Percentiles rank a stretch among this genome's conserved stretches.
Evolutionary conservation across 2,329 filamentous ascomycete species (phyloP).

Genomic region (Monascus ruber): DNA sequence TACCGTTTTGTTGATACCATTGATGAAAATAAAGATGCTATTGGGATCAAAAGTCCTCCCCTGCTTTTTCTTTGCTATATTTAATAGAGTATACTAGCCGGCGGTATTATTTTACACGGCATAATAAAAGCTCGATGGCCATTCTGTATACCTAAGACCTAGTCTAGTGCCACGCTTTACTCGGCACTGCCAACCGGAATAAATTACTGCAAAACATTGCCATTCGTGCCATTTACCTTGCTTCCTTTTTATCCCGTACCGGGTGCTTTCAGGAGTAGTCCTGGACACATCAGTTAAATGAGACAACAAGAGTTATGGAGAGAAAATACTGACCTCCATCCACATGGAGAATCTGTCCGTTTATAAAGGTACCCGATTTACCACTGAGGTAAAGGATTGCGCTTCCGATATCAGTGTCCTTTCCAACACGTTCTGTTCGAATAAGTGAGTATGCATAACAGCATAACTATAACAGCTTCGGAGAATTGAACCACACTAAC

Average conservation of each 20-base stretch:
- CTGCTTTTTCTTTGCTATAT: too few species aligned
- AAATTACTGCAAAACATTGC: too few species aligned
- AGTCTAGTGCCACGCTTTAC: too few species aligned
- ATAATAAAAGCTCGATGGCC: too few species aligned
- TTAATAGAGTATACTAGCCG: too few species aligned
- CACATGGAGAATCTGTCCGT: conserved; percentile 33
- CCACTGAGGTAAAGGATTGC: conserved; percentile 42
- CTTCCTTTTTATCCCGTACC: background rate
- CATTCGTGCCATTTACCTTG: background rate
- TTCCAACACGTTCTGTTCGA: conserved; percentile 35
- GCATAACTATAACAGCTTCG: background rate
- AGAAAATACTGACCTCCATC: conserved; percentile 10
- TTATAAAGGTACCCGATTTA: conserved; percentile 36
- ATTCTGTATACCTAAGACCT: too few species aligned
- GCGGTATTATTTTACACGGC: too few species aligned
- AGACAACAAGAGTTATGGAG: background rate
- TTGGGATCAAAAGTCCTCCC: conserved; percentile 1
- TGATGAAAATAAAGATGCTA: conserved; percentile 27
- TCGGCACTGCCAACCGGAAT: too few species aligned
- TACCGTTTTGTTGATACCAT: conserved; percentile 29
- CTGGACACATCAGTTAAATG: background rate
- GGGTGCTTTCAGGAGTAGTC: conserved; percentile 4
- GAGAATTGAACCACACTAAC: conserved; percentile 6
- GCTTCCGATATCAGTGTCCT: conserved; percentile 49
- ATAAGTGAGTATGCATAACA: background rate